Evolutionary conservation across 768 basidiomycete genomes (phyloP).

Genomic region (Russula griseocarnosa): DNA sequence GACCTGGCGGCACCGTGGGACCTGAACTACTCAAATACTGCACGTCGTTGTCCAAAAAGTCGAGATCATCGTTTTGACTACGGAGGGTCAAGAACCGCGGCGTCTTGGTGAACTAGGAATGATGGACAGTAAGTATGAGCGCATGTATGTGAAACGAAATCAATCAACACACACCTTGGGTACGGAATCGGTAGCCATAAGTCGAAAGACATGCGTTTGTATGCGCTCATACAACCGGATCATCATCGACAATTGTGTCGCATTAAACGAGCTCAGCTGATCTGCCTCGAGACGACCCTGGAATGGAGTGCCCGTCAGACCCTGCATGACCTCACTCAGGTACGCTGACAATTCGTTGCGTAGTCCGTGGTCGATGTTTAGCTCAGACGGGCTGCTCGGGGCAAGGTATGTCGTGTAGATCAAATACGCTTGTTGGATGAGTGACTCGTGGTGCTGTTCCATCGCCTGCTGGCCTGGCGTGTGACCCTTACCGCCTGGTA

Average conservation of each 20-base stretch:
- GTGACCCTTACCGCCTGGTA: conserved; percentile 37
- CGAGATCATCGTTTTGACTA: conserved; percentile 74
- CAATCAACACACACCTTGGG: conserved; percentile 66
- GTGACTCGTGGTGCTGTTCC: conserved; percentile 94
- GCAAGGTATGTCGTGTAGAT: conserved; percentile 96
- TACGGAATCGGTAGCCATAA: conserved; percentile 99
- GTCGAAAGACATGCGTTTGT: conserved; percentile 91
- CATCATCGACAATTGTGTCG: conserved; percentile 92
- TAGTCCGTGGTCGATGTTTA: conserved; percentile 97
- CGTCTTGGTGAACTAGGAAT: conserved; percentile 77
- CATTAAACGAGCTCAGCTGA: conserved; percentile 80
- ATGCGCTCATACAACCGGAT: conserved; percentile 93
- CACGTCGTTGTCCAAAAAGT: conserved; percentile 56
- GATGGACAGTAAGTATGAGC: not conserved
- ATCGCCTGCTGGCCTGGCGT: conserved; percentile 83
- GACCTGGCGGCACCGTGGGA: conserved; percentile 67
- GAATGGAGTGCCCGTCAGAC: conserved; percentile 68
- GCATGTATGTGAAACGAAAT: conserved; percentile 5
- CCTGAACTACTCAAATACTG: conserved; percentile 27
- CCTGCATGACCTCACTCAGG: conserved; percentile 83
- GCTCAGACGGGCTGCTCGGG: conserved; percentile 89
- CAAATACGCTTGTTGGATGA: conserved; percentile 90
- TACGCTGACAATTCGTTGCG: conserved; percentile 93
- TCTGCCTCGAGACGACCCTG: conserved; percentile 78
- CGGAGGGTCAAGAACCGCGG: conserved; percentile 75